phyloP scores from a whole-genome alignment of 331 rosid species.

The Ulmus americana region DNA sequence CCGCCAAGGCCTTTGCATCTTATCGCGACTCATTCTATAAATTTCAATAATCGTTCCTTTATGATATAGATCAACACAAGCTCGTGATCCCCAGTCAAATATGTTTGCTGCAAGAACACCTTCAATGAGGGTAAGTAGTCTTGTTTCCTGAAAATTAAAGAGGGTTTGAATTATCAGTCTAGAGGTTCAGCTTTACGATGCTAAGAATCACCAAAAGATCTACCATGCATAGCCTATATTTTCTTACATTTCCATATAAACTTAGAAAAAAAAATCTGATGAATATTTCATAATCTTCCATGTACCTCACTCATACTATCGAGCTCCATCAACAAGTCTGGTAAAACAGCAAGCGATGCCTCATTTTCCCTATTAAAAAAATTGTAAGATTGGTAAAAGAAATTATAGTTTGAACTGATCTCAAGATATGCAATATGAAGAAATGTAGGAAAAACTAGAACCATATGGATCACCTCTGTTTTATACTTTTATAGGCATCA shows the following conservation, averaged over 20 bases:
- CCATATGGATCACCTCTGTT: constrained; percentile 56
- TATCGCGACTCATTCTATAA: constrained; percentile 84
- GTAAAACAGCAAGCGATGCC: constrained; percentile 84
- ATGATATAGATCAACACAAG: constrained; percentile 88
- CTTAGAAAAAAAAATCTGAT: neutral
- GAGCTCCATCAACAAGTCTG: constrained; percentile 76
- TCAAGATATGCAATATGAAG: neutral
- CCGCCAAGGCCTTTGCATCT: constrained; percentile 90
- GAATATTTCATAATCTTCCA: neutral
- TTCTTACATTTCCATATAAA: neutral
- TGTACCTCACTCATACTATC: constrained; percentile 80
- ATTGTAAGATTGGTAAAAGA: neutral
- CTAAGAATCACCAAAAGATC: constrained; percentile 3
- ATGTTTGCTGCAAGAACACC: constrained; percentile 97
- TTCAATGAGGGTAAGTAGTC: constrained; percentile 72
- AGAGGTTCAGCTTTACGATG: constrained; percentile 1
- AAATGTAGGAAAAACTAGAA: neutral
- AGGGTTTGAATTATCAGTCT: constrained; percentile 14
- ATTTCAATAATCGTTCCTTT: constrained; percentile 87
- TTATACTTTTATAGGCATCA: constrained; percentile 78
- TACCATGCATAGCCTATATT: neutral
- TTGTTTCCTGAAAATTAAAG: constrained; percentile 57
- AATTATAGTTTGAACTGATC: neutral
- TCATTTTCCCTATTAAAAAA: constrained; percentile 69
- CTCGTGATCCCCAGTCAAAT: constrained; percentile 91